These are phyloP conservation scores for Leptomonas seymouri DNA, from an alignment of 208 protist genomes.

Conservation along the genomic window DNA sequence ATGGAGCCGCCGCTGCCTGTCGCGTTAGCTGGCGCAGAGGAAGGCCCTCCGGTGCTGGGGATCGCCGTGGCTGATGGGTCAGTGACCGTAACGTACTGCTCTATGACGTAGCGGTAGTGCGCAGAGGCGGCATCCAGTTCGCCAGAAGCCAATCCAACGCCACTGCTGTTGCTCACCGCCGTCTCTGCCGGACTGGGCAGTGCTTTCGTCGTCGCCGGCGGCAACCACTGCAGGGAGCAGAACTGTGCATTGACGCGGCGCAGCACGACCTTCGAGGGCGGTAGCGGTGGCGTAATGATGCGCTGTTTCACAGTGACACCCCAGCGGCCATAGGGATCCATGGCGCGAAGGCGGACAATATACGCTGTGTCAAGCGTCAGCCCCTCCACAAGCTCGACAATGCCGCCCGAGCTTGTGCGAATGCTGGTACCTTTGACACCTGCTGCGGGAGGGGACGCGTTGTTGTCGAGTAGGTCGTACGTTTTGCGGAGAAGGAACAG, in stretches of 20 bases:
- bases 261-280: conserved; percentile 68
- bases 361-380: conserved; percentile 73
- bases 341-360: conserved; percentile 63
- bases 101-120: conserved; percentile 80
- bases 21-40: neutral
- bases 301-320: conserved; percentile 65
- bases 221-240: conserved; percentile 80
- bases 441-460: neutral
- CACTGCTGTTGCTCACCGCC: neutral
- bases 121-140: neutral
- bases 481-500: conserved; percentile 30
- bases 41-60: neutral
- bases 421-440: neutral
- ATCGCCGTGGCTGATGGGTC: conserved; percentile 1
- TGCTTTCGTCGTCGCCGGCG: conserved; percentile 21
- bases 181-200: neutral
- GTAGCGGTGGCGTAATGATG: conserved; percentile 72
- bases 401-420: conserved; percentile 11
- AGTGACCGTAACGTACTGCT: conserved; percentile 45
- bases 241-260: conserved; percentile 80
- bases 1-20: conserved; percentile 14
- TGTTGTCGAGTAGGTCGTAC: conserved; percentile 25
- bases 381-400: conserved; percentile 28
- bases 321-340: conserved; percentile 81
- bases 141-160: neutral